phyloP scores from a whole-genome alignment of 305 asterid species.

The Striga hermonthica region DNA sequence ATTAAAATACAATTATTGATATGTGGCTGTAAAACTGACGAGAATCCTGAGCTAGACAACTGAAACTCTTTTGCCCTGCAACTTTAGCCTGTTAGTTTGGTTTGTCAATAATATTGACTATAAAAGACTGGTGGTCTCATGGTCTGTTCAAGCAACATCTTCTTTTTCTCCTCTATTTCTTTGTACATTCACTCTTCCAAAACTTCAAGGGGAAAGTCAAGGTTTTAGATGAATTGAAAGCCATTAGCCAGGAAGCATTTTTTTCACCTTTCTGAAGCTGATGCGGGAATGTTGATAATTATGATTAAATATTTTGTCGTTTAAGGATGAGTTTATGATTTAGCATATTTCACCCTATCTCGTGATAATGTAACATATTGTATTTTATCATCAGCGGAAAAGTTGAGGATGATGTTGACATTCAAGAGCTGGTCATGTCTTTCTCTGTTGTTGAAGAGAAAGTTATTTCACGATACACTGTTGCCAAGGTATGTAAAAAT shows the following conservation, averaged over 20 bases:
- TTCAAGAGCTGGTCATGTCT: conserved; percentile 73
- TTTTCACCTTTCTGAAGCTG: conserved; percentile 24
- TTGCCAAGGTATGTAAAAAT: conserved; percentile 68
- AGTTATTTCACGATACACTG: conserved; percentile 86
- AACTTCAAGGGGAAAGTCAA: conserved; percentile 1
- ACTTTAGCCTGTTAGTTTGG: conserved; percentile 17
- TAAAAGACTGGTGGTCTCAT: conserved; percentile 16
- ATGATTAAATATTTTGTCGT: conserved; percentile 14
- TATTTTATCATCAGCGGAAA: conserved; percentile 53
- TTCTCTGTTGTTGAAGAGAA: conserved; percentile 90
- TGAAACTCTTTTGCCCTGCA: not conserved
- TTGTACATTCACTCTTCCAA: not conserved
- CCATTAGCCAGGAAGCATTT: not conserved
- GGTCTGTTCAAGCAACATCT: not conserved
- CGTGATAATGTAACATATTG: conserved; percentile 27
- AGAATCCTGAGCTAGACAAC: conserved; percentile 5
- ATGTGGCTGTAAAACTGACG: conserved; percentile 15
- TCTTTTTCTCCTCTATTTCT: conserved; percentile 11
- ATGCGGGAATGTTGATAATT: conserved; percentile 17
- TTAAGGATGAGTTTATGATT: conserved; percentile 19
- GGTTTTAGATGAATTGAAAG: conserved; percentile 13
- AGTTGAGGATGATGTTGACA: conserved; percentile 71
- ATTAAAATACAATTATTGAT: conserved; percentile 7
- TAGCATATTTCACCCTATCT: conserved; percentile 22
- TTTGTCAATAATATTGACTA: conserved; percentile 6